Conservation (phyloP, 306 rosid species). For the Sophora flavescens region DNA sequence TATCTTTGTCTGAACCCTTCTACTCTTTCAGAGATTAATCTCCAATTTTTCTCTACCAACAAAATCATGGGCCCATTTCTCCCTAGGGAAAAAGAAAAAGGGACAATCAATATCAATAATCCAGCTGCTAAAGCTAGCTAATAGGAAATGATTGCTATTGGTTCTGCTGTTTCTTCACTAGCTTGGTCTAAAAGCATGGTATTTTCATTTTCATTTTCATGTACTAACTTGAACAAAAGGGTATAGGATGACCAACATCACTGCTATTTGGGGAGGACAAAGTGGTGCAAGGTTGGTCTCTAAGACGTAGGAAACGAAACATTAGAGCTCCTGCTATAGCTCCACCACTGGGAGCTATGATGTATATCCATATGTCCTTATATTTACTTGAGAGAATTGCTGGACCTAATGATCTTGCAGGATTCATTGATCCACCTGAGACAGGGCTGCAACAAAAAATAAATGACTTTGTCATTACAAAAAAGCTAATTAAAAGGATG, state of each 20-base stretch:
- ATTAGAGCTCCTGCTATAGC: slow-evolving; percentile 61
- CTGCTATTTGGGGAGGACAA: slow-evolving; percentile 43
- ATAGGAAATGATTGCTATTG: slow-evolving; percentile 29
- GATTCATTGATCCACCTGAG: slow-evolving; percentile 93
- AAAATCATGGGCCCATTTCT: slow-evolving; percentile 45
- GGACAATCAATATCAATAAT: slow-evolving; percentile 30
- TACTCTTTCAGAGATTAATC: slow-evolving; percentile 20
- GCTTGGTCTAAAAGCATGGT: slow-evolving; percentile 32
- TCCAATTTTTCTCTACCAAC: slow-evolving; percentile 40
- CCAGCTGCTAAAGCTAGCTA: slow-evolving; percentile 32
- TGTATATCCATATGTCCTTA: slow-evolving; percentile 71
- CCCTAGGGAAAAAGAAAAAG: slow-evolving; percentile 32
- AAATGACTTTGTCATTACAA: neutral
- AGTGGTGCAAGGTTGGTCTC: slow-evolving; percentile 40
- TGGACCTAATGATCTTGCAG: slow-evolving; percentile 91
- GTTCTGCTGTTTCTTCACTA: slow-evolving; percentile 31
- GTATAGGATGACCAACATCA: slow-evolving; percentile 39
- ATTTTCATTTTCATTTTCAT: neutral
- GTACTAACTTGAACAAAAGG: slow-evolving; percentile 50
- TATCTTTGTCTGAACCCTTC: slow-evolving; percentile 43
- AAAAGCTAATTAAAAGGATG: neutral
- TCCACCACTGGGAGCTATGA: slow-evolving; percentile 74
- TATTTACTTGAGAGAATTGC: slow-evolving; percentile 81
- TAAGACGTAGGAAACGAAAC: slow-evolving; percentile 54
- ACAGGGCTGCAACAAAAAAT: slow-evolving; percentile 62